A percentile compares a stretch with the other conserved stretches of the same genome.
These are phyloP conservation scores for Cutaneotrichosporon mucoides DNA, from an alignment of 1,284 basidiomycete species.

Conservation along the genomic window DNA sequence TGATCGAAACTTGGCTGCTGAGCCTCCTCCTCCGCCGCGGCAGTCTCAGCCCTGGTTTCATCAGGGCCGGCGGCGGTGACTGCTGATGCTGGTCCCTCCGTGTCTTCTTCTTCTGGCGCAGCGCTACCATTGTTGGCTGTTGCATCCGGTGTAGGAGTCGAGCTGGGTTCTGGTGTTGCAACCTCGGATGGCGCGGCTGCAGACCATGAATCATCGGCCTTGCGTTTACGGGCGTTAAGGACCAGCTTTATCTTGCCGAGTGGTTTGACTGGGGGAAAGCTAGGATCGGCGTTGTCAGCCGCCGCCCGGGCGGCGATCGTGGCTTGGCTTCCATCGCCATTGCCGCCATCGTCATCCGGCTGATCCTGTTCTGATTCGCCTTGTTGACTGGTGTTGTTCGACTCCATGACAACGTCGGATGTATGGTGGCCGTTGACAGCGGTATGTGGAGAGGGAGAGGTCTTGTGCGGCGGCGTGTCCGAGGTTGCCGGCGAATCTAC, in stretches of 20 bases:
- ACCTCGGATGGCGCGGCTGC: neutral
- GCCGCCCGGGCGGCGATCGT: too few relatives aligned
- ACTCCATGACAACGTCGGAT: neutral
- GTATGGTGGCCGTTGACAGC: neutral
- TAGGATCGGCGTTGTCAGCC: neutral
- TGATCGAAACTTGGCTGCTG: neutral
- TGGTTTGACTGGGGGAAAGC: too few relatives aligned
- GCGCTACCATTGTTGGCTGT: too few relatives aligned
- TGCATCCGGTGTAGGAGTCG: too few relatives aligned
- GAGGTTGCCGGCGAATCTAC: neutral
- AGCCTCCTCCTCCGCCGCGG: constrained; percentile 1
- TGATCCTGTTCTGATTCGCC: constrained; percentile 1
- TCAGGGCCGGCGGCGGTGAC: constrained; percentile 2
- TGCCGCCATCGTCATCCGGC: neutral
- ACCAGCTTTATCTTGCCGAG: constrained; percentile 7
- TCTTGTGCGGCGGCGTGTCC: neutral
- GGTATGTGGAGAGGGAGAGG: neutral
- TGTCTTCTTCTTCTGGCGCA: too few relatives aligned
- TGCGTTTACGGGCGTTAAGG: constrained; percentile 2
- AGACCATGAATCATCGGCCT: neutral
- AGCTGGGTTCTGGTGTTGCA: neutral
- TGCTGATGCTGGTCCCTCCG: neutral
- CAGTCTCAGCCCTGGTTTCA: constrained; percentile 1
- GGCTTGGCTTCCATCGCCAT: neutral
- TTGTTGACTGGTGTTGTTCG: neutral